These are phyloP conservation scores for Clitopilus passeckerianus DNA, from an alignment of 768 basidiomycete species.

Conservation along the genomic window DNA sequence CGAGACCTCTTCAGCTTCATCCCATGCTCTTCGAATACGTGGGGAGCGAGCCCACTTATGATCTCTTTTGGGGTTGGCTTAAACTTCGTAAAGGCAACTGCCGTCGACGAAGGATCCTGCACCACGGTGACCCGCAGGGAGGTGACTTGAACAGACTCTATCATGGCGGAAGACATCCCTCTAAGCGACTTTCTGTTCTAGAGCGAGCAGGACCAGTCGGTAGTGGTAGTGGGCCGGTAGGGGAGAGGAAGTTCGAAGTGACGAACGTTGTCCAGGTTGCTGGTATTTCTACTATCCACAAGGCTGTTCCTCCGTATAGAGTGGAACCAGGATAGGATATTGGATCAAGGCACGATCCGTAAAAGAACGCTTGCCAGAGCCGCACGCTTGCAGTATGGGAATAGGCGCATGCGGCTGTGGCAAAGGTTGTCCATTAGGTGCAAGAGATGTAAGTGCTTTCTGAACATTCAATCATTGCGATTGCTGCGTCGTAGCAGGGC, in stretches of 20 bases:
- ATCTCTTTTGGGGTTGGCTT: slow-evolving; percentile 35
- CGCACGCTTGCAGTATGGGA: neutral
- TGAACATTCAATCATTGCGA: neutral
- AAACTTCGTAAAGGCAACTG: slow-evolving; percentile 32
- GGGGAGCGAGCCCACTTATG: slow-evolving; percentile 40
- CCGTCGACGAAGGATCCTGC: slow-evolving; percentile 9
- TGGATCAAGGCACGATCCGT: neutral
- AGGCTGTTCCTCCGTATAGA: slow-evolving; percentile 1
- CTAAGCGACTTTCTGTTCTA: neutral
- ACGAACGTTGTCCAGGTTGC: neutral
- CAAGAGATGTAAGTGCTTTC: neutral
- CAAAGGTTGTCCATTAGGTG: neutral
- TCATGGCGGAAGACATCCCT: neutral
- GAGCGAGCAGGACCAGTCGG: neutral
- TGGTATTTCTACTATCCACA: neutral
- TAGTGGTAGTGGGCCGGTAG: neutral
- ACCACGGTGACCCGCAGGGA: neutral
- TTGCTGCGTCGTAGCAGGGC: neutral
- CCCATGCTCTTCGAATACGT: slow-evolving; percentile 36
- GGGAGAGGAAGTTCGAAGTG: neutral
- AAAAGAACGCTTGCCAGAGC: neutral
- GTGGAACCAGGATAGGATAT: neutral
- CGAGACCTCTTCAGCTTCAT: slow-evolving; percentile 20
- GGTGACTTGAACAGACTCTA: neutral
- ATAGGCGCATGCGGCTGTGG: neutral